Base-by-base conservation (phyloP, 108 stramenopile genomes). In the Pseudonitzschia delicatissima region DNA sequence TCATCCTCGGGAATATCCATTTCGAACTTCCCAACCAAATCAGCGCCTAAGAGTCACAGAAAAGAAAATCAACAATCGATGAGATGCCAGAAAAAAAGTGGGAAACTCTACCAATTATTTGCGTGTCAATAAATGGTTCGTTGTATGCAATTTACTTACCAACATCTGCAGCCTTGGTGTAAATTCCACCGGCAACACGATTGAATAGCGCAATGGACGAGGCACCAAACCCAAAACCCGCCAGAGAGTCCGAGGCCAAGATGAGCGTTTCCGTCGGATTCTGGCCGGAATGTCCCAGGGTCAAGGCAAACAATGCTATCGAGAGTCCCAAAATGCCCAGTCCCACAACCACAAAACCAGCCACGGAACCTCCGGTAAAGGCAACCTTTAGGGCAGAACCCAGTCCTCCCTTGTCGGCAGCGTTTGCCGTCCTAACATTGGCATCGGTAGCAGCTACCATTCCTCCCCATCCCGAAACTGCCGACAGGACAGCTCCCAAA, bases 161-260 rank as follows among this genome's bases (percentile, higher is more conserved):
- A 17, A 98, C 96, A 73, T 98, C 97, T 12, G 97, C 97, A 15
- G 97, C 97, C 82, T 98, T 98, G 71, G 97, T 98, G 88, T 91
- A 97, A 71, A 98, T 96, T 39, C 97, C 97, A n/a, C 97, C 97
- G 13, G 91, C 97, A 11, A 98, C 94, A 71, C 94, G 97, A 39
- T 90, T 93, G 83, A 98, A 98, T 66, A 98, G 91, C 47, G 97
- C 97, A 84, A 98, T 95, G 23, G 87, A 90, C 26, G 95, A 96
- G 5, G 93, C 97, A 23, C 97, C 97, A 61, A 98, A 93, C 31
- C 96, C 97, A 81, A 93, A 98, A 17, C 93, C 96, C 57, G 94
- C 87, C 42, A 97, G 75, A 26, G 58, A 25, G 62, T 93, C 80
- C 21, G 79, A 68, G 32, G 84, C 81, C 52, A 53, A 36, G 12